A percentile compares a stretch with the other conserved stretches of the same genome.
These are phyloP conservation scores for Pseudogymnoascus verrucosus DNA, from an alignment of 2,329 filamentous ascomycete species.

Conservation along the genomic window DNA sequence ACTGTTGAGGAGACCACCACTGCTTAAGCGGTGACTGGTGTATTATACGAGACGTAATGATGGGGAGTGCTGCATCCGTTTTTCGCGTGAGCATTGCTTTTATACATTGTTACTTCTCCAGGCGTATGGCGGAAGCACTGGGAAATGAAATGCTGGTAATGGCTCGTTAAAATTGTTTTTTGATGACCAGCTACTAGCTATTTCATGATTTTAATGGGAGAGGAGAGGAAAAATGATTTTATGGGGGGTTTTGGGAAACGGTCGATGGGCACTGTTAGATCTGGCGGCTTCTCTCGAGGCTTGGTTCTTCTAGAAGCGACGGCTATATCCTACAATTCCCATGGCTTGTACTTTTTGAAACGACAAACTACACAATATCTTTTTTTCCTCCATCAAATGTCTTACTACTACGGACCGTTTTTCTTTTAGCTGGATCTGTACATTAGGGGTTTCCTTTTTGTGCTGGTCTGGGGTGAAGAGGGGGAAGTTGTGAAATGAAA, in stretches of 20 bases:
- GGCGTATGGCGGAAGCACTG: constrained; percentile 5
- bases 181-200: neutral
- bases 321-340: neutral
- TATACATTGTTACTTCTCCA: constrained; percentile 1
- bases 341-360: neutral
- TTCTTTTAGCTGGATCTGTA: neutral
- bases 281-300: neutral
- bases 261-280: neutral
- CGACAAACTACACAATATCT: neutral
- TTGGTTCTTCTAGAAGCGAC: neutral
- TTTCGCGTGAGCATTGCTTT: constrained; percentile 1
- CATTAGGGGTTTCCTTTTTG: neutral
- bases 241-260: neutral
- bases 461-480: neutral
- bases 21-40: constrained; percentile 9
- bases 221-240: neutral
- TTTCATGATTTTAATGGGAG: neutral
- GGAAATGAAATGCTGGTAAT: constrained; percentile 11
- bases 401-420: neutral
- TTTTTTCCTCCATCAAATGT: neutral
- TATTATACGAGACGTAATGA: neutral
- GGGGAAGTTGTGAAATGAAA: neutral
- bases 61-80: neutral
- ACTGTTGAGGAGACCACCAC: constrained; percentile 16
- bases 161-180: neutral